Evolutionary conservation across 2,329 filamentous ascomycete species (phyloP), one percentile per base, ranked within the genome.

Genomic region (Trichoderma pleuroti): DNA sequence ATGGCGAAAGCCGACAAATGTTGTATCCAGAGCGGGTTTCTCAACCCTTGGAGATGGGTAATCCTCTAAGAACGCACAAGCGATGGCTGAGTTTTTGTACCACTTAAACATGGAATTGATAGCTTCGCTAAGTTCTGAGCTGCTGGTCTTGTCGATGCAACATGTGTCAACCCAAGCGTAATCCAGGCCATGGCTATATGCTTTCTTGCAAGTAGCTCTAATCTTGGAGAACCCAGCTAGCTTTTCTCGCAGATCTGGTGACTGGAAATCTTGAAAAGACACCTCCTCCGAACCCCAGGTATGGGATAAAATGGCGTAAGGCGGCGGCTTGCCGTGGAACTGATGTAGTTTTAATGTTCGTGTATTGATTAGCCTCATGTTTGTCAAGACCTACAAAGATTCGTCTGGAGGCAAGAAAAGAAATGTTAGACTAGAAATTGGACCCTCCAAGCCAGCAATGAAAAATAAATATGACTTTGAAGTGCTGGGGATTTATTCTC

Each of bases 401-500:
- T 49, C 2, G 42, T 49, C 42, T 49, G 0, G 10, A 12, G 5
- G 42, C n/a, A 0, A 21, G 10, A 12, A 0, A 21, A 12, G 0
- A 21, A 49, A n/a, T 3, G 1, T 7, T 12, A 12, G 10, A 49
- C 1, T 49, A 4, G 0, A 21, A 4, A 0, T 7, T 21, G 4
- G 0, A 21, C n/a, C 9, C 0, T 46, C 18, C 21, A 0, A 11
- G 2, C 4, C 0, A 4, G 36, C 3, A 9, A n/a, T 46, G 3
- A 5, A 46, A 18, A 18, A 5, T 5, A 5, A 1, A 3, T 36
- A 12, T 34, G 32, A 5, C 1, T n/a, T 21, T 46, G 18, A 46
- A 46, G 0, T 12, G 42, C 1, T 49, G n/a, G 3, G 5, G 2
- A 5, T 49, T 12, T n/a, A 49, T 49, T 8, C 21, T 21, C 10